Conservation (phyloP, 2,329 filamentous ascomycete species). For the Lachnellula suecica region DNA sequence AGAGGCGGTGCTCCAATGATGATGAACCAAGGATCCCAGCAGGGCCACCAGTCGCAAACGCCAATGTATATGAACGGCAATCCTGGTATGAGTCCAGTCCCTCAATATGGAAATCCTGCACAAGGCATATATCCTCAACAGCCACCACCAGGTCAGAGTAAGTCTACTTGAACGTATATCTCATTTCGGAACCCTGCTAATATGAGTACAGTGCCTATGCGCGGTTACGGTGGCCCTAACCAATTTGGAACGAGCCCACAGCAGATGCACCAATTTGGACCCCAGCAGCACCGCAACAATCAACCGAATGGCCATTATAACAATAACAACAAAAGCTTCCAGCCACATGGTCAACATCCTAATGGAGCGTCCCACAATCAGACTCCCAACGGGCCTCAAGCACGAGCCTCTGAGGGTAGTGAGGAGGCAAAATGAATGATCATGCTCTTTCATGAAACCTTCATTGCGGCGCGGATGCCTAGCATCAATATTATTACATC, state of each 20-base stretch:
- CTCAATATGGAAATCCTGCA: constrained; percentile 42
- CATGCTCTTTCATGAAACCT: constrained; percentile 6
- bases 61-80: constrained; percentile 70
- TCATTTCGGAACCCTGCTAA: constrained; percentile 33
- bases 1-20: constrained; percentile 88
- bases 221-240: constrained; percentile 59
- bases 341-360: constrained; percentile 38
- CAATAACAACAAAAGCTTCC: constrained; percentile 51
- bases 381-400: constrained; percentile 37
- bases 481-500: constrained; percentile 28
- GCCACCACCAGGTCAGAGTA: constrained; percentile 73
- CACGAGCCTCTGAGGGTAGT: constrained; percentile 37
- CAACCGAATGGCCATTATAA: constrained; percentile 47
- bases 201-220: constrained; percentile 52
- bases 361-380: constrained; percentile 39
- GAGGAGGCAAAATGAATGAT: constrained; percentile 49
- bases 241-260: constrained; percentile 67
- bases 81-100: constrained; percentile 68
- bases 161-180: constrained; percentile 35
- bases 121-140: constrained; percentile 66
- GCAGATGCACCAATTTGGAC: constrained; percentile 55
- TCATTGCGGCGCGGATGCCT: constrained; percentile 30
- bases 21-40: constrained; percentile 91
- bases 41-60: constrained; percentile 64
- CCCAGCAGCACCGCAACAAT: constrained; percentile 53